Evolutionary conservation across 495 filamentous ascomycete species (phyloP).

Genomic region (Neurospora sp.): DNA sequence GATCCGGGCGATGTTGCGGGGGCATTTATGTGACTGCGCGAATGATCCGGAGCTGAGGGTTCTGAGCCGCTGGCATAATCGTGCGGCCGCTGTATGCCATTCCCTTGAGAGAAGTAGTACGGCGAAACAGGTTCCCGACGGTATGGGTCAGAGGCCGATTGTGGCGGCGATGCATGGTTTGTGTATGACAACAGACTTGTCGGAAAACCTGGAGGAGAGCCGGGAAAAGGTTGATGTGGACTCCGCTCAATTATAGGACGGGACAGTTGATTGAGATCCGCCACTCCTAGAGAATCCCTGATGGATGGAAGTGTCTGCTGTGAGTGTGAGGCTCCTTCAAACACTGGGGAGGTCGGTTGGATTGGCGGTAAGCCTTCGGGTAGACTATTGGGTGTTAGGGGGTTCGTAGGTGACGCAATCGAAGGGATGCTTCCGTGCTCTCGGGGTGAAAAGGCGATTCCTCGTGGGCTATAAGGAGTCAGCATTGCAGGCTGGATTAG

Average conservation of each 20-base stretch:
- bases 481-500: slow-evolving; percentile 6
- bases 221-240: slow-evolving; percentile 9
- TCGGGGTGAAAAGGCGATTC: slow-evolving; percentile 17
- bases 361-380: slow-evolving; percentile 41
- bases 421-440: slow-evolving; percentile 18
- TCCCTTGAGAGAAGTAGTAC: slow-evolving; percentile 8
- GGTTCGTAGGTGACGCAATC: slow-evolving; percentile 19
- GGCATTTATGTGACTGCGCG: slow-evolving; percentile 4
- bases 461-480: slow-evolving; percentile 13
- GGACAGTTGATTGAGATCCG: slow-evolving; percentile 46
- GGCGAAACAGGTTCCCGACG: slow-evolving; percentile 19
- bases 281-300: slow-evolving; percentile 23
- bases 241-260: slow-evolving; percentile 29
- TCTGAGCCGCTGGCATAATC: slow-evolving; percentile 18
- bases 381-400: slow-evolving; percentile 18
- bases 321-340: slow-evolving; percentile 26
- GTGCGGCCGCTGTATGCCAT: slow-evolving; percentile 8
- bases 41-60: slow-evolving; percentile 22
- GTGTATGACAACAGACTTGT: slow-evolving; percentile 11
- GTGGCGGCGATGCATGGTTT: slow-evolving; percentile 26
- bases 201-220: slow-evolving; percentile 14
- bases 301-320: slow-evolving; percentile 39
- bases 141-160: slow-evolving; percentile 21
- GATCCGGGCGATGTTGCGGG: slow-evolving; percentile 26
- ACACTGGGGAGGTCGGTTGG: slow-evolving; percentile 35